Percentiles rank a stretch among this genome's conserved stretches.
Evolutionary conservation across 2,329 filamentous ascomycete genomes (phyloP).

Genomic region (Talaromyces sp.): DNA sequence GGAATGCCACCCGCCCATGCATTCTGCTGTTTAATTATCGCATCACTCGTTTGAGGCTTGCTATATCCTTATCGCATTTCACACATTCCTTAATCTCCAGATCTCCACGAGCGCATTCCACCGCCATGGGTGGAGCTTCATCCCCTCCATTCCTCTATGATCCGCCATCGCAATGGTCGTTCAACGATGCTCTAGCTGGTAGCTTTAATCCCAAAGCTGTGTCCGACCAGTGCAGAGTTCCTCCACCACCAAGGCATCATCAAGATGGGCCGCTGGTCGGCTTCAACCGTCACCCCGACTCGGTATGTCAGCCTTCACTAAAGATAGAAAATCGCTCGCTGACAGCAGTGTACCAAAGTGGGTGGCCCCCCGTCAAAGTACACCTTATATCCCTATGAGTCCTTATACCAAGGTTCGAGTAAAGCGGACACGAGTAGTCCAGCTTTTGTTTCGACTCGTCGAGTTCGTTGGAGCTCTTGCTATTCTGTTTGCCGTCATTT

Average conservation of each 20-base stretch:
- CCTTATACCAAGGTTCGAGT: slow-evolving; percentile 64
- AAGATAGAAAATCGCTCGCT: background rate
- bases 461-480: slow-evolving; percentile 65
- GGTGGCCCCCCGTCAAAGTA: slow-evolving; percentile 55
- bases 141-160: slow-evolving; percentile 71
- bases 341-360: slow-evolving; percentile 24
- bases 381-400: slow-evolving; percentile 61
- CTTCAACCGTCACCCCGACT: slow-evolving; percentile 80
- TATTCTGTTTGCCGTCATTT: slow-evolving; percentile 67
- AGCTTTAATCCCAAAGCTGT: slow-evolving; percentile 83
- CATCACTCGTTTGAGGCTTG: slow-evolving; percentile 14
- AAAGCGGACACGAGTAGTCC: slow-evolving; percentile 61
- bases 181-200: slow-evolving; percentile 39
- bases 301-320: slow-evolving; percentile 37
- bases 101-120: slow-evolving; percentile 26
- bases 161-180: slow-evolving; percentile 47
- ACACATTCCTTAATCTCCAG: slow-evolving; percentile 11
- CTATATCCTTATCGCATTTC: background rate
- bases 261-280: slow-evolving; percentile 69
- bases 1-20: background rate
- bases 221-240: slow-evolving; percentile 70
- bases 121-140: slow-evolving; percentile 43
- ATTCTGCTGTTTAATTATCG: background rate
- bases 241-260: slow-evolving; percentile 55
- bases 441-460: slow-evolving; percentile 62